These are phyloP conservation scores for Gymnopilus dilepis DNA, from an alignment of 768 basidiomycete species.

Conservation along the genomic window DNA sequence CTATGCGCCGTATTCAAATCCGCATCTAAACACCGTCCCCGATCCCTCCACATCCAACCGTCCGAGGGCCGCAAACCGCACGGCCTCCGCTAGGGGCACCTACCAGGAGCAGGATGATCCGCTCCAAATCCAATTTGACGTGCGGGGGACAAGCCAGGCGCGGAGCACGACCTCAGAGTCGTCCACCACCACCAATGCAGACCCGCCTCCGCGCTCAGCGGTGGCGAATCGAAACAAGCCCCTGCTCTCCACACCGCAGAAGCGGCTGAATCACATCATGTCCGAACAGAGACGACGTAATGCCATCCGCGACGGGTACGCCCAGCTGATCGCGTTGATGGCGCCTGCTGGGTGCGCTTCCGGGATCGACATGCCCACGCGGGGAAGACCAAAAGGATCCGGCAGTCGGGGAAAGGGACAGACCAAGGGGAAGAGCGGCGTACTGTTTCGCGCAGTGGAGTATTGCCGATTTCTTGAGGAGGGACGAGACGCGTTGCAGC, in stretches of 20 bases:
- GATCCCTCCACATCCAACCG: slow-evolving; percentile 46
- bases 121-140: slow-evolving; percentile 24
- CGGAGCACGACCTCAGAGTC: slow-evolving; percentile 36
- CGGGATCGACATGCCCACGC: slow-evolving; percentile 73
- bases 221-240: slow-evolving; percentile 55
- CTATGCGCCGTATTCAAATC: slow-evolving; percentile 50
- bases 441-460: slow-evolving; percentile 85
- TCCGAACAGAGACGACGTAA: slow-evolving; percentile 94
- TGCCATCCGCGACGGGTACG: slow-evolving; percentile 89
- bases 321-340: slow-evolving; percentile 81
- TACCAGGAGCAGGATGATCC: slow-evolving; percentile 25
- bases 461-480: slow-evolving; percentile 89
- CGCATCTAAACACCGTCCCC: slow-evolving; percentile 49
- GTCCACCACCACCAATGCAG: slow-evolving; percentile 27
- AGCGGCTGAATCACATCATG: slow-evolving; percentile 91
- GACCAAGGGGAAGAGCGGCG: slow-evolving; percentile 89
- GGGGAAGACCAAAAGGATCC: slow-evolving; percentile 82
- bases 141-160: slow-evolving; percentile 27
- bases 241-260: slow-evolving; percentile 82
- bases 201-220: slow-evolving; percentile 22
- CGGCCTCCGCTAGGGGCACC: slow-evolving; percentile 15
- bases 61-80: slow-evolving; percentile 35
- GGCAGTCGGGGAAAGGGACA: slow-evolving; percentile 68
- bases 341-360: slow-evolving; percentile 76
- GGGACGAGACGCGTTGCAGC: slow-evolving; percentile 69